These are phyloP conservation scores for Pulicaria dysenterica DNA, from an alignment of 129 eudicot species.

Conservation along the genomic window DNA sequence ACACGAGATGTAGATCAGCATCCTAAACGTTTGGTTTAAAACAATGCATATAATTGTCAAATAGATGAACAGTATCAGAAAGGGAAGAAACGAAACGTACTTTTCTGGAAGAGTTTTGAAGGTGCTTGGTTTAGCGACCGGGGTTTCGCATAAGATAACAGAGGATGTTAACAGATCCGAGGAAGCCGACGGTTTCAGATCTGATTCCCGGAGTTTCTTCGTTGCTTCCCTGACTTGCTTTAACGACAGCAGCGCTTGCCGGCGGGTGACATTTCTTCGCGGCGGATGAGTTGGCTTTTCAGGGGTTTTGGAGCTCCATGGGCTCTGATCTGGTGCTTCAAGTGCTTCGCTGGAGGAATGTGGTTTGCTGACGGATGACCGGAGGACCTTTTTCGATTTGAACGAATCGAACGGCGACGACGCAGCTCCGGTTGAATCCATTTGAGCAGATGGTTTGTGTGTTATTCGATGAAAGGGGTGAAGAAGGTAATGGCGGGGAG, in stretches of 20 bases:
- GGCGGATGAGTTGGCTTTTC: slow-evolving; percentile 52
- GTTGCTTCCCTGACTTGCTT: slow-evolving; percentile 57
- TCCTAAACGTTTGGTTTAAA: neutral
- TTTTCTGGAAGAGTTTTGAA: slow-evolving; percentile 47
- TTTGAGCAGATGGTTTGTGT: neutral
- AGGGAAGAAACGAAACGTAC: slow-evolving; percentile 38
- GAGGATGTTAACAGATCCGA: slow-evolving; percentile 36
- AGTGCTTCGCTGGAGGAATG: slow-evolving; percentile 28
- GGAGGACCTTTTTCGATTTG: slow-evolving; percentile 48
- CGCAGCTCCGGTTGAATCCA: slow-evolving; percentile 27
- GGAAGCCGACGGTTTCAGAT: slow-evolving; percentile 24
- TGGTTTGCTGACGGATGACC: slow-evolving; percentile 23
- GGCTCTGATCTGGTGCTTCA: slow-evolving; percentile 33
- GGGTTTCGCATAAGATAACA: neutral
- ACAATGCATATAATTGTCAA: neutral
- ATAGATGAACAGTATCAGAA: neutral
- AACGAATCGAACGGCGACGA: slow-evolving; percentile 41
- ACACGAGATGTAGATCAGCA: neutral
- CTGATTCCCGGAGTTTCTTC: slow-evolving; percentile 38
- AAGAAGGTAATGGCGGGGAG: neutral
- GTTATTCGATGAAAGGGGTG: slow-evolving; percentile 17
- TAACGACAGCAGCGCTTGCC: slow-evolving; percentile 43
- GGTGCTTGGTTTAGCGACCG: slow-evolving; percentile 17
- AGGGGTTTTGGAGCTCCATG: slow-evolving; percentile 62
- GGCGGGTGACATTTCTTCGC: slow-evolving; percentile 43